Conservation (phyloP, 352 stramenopile species). For the Elongisporangium prolatum region DNA sequence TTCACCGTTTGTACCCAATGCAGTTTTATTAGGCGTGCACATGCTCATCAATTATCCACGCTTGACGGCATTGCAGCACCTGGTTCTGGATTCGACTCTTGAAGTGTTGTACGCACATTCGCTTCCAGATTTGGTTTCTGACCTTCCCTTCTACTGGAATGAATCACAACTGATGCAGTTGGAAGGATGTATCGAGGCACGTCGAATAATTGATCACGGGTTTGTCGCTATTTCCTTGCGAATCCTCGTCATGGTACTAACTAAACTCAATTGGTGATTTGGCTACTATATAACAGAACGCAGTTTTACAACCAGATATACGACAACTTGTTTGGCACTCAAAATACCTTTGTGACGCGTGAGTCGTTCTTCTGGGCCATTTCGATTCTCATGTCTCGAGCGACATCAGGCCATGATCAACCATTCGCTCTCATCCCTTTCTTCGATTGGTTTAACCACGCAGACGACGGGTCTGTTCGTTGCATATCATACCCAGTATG, state of each 20-base stretch:
- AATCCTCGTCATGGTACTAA: too few species aligned
- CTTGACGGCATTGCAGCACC: constrained; percentile 14
- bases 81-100: constrained; percentile 20
- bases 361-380: constrained; percentile 82
- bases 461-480: constrained; percentile 36
- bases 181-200: constrained; percentile 49
- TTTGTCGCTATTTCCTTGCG: constrained; percentile 19
- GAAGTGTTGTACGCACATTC: constrained; percentile 59
- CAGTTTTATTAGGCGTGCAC: constrained; percentile 62
- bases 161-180: constrained; percentile 54
- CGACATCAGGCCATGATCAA: constrained; percentile 65
- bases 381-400: constrained; percentile 74
- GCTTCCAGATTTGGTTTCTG: constrained; percentile 38
- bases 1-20: constrained; percentile 55
- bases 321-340: constrained; percentile 56
- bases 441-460: constrained; percentile 87
- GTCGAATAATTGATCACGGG: constrained; percentile 60
- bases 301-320: constrained; percentile 71
- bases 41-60: constrained; percentile 54
- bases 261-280: too few species aligned
- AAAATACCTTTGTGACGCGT: constrained; percentile 40
- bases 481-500: too few species aligned
- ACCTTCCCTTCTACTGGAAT: constrained; percentile 72
- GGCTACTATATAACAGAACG: constrained; percentile 18
- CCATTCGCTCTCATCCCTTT: constrained; percentile 82